Evolutionary conservation across 2,329 filamentous ascomycete genomes (phyloP), one percentile per base, ranked within the genome.

Genomic region (Myriosclerotinia scirpicola): DNA sequence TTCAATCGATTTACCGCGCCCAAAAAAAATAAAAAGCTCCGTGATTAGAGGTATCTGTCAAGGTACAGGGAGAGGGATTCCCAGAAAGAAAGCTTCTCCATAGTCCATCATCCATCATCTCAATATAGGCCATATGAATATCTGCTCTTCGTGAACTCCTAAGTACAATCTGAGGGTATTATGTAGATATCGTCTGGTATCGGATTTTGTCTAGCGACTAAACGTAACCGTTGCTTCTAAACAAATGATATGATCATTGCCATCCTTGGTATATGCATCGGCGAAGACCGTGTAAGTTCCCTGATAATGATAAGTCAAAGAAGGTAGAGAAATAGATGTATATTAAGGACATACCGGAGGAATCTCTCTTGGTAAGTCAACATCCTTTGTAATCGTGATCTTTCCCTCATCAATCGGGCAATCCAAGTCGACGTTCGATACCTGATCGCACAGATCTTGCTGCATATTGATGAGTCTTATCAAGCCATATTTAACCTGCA

Each of bases 401-500:
- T 87, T 80, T 68, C 93, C 94, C 80, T 91, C 86, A 80, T 96
- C 83, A 67, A 99, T 84, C 59, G 95, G 95, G 79, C 95, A 99
- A 74, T 91, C 81, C 67, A 98, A 82, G 74, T 97, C 92, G 54
- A 97, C 92, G 72, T 97, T 93, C 77, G 85, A 82, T 71, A 96
- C 86, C 78, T 96, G 90, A 68, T 97, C 91, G 82, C 95, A 99
- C 48, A 98, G 85, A 76, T 97, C 90, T 74, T 89, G 88, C 72
- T 84, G 85, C 71, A 90, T 90, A 78, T 86, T 91, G 79, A 99
- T 87, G 71, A 99, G 85, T 65, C 88, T 91, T 78, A 99, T 97
- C 71, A 97, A 83, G 68, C 94, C 94, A 79, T 96, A 97, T 81
- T 97, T 97, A 80, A 99, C 94, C 72, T 88, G 85, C 52, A 99